Evolutionary conservation across 164 flowering plant species (phyloP).

Genomic region (Vitis rotundifolia): DNA sequence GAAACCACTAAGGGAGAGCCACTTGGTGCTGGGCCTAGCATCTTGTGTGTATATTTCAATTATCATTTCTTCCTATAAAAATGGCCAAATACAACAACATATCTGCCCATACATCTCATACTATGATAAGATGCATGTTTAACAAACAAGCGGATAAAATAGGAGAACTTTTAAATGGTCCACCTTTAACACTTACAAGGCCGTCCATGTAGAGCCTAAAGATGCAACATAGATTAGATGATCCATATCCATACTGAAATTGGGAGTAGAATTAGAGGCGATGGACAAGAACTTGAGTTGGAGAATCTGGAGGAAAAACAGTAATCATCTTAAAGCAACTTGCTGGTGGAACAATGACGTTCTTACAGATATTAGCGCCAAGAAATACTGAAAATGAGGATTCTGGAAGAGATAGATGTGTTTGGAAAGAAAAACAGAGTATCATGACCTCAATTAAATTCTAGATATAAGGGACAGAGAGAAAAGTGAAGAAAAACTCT

Average conservation of each 20-base stretch:
- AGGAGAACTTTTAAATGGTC: no score
- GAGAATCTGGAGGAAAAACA: no score
- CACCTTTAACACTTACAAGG: neutral
- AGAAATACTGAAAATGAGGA: no score
- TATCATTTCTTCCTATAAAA: neutral
- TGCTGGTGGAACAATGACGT: no score
- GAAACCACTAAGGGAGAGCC: neutral
- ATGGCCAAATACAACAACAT: neutral
- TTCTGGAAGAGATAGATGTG: no score
- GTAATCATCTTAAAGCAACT: no score
- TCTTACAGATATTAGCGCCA: no score
- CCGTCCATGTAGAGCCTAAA: neutral
- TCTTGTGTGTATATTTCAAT: neutral
- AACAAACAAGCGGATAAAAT: neutral
- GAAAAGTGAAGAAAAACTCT: neutral
- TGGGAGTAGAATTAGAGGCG: neutral
- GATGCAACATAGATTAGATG: neutral
- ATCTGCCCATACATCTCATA: neutral
- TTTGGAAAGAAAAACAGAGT: no score
- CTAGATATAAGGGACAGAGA: no score
- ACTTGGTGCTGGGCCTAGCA: neutral
- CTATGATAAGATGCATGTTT: neutral
- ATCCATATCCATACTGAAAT: no score
- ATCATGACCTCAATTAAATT: no score
- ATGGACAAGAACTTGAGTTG: neutral